Evolutionary conservation across 1,284 basidiomycete genomes (phyloP), one percentile per base, ranked within the genome.

Genomic region (Malassezia equina): DNA sequence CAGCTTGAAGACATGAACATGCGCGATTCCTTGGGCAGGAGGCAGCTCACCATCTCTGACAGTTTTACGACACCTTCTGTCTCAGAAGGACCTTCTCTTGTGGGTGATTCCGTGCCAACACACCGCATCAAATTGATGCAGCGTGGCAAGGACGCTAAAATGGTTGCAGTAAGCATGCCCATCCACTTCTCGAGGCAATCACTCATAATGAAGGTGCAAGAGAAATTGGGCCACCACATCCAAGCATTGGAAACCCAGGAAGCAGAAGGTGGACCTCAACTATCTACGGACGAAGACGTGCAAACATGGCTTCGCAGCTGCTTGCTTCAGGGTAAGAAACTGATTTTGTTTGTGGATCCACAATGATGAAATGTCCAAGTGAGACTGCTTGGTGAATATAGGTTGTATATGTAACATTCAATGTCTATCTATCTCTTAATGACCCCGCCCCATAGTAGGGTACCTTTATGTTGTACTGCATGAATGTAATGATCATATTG

Each of bases 101-200:
- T 39, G 36, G 3, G 11, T 39, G 36, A 19, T 9, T 39, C 36
- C 15, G 83, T 21, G 1, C 19, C 36, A 15, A 39, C 36, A 39
- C 86, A 32, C 83, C 88, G 32, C 93, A 94, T 99, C 78, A 99
- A 99, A 78, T 89, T 99, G 51, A 94, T 93, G 71, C 86, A 94
- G 75, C 81, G 86, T 28, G 80, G 85, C 57, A 85, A 89, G 24
- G 25, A 55, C 15, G 88, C 95, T 73, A 93, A 96, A 73, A 79
- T 98, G 48, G 89, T 98, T 59, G 93, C 94, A 3, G 89, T 98
- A 49, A 84, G 94, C n/a, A 91, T 96, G 39, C 90, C 93, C 66
- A 90, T 93, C n/a, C 82, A 81, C 32, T 90, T 96, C 28, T 83
- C 87, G 5, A 85, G 86, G 66, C 78, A 77, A 12, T 87, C 93